phyloP scores from a whole-genome alignment of 2,329 filamentous ascomycete genomes.

The Beauveria scarabaeidicola region DNA sequence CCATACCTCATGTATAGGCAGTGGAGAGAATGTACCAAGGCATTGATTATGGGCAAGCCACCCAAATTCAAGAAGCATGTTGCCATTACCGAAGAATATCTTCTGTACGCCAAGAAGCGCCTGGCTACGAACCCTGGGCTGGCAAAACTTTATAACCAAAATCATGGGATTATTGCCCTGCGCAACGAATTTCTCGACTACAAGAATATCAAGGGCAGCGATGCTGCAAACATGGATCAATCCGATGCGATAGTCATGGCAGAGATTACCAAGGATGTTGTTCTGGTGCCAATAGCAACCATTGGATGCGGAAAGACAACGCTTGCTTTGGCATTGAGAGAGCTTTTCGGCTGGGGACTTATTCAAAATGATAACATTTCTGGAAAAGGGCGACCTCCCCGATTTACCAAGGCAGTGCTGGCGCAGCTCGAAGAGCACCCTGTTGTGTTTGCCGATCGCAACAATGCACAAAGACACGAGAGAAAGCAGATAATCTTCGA shows the following conservation, averaged over 20 bases:
- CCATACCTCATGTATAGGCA: constrained; percentile 98
- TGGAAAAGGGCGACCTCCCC: constrained; percentile 65
- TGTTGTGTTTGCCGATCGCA: constrained; percentile 84
- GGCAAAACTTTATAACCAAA: constrained; percentile 65
- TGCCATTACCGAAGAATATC: constrained; percentile 84
- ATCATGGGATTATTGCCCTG: constrained; percentile 91
- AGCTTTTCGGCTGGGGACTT: constrained; percentile 86
- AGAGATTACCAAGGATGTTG: constrained; percentile 57
- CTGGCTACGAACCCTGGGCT: constrained; percentile 61
- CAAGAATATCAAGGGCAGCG: constrained; percentile 77
- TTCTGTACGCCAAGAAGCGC: constrained; percentile 68
- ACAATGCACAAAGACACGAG: constrained; percentile 86
- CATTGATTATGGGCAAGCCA: constrained; percentile 65
- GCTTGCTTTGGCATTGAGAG: constrained; percentile 68
- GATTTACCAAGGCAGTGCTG: constrained; percentile 66
- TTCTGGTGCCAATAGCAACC: constrained; percentile 86
- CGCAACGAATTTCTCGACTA: constrained; percentile 79
- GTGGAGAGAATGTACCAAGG: constrained; percentile 95
- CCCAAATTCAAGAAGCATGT: constrained; percentile 80
- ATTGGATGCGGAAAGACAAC: constrained; percentile 98
- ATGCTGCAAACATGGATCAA: constrained; percentile 72
- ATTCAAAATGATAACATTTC: constrained; percentile 95
- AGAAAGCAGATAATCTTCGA: constrained; percentile 81
- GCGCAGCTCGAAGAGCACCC: constrained; percentile 54
- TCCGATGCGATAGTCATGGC: constrained; percentile 35